These are phyloP conservation scores for Selenicereus undatus DNA, from an alignment of 148 eudicot genomes.

Conservation along the genomic window DNA sequence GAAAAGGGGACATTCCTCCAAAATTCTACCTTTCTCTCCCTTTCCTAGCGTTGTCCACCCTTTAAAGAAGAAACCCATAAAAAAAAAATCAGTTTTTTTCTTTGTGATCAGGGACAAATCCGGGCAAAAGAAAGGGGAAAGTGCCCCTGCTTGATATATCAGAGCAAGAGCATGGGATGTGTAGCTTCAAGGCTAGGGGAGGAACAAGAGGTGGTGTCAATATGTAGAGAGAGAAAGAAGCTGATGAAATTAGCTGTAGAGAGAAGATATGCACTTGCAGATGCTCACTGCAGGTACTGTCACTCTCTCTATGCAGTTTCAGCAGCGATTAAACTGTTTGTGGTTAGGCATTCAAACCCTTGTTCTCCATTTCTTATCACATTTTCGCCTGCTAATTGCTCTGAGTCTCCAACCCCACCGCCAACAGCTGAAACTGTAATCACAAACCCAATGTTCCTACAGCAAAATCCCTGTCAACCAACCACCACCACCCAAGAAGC, in stretches of 20 bases:
- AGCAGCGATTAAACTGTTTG: conserved; percentile 78
- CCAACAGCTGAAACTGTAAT: conserved; percentile 41
- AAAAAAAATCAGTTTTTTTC: background rate
- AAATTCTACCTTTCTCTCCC: conserved; percentile 30
- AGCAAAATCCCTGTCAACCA: conserved; percentile 54
- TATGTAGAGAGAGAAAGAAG: conserved; percentile 80
- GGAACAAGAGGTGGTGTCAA: conserved; percentile 78
- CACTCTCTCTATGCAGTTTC: conserved; percentile 78
- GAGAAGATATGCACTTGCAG: conserved; percentile 78
- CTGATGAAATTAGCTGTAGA: conserved; percentile 77
- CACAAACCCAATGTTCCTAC: conserved; percentile 75
- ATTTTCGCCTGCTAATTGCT: conserved; percentile 51
- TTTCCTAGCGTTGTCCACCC: conserved; percentile 14
- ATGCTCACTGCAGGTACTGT: conserved; percentile 77
- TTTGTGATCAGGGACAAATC: background rate
- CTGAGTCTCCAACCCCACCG: conserved; percentile 35
- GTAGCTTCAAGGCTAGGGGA: conserved; percentile 84
- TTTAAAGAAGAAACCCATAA: conserved; percentile 23
- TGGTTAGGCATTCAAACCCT: conserved; percentile 73
- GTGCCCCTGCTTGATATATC: background rate
- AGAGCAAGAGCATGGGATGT: conserved; percentile 60
- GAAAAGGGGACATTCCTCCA: conserved; percentile 25
- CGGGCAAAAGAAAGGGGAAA: background rate
- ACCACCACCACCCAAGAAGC: conserved; percentile 40
- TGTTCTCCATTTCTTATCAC: conserved; percentile 76